A percentile compares a stretch with the other conserved stretches of the same genome.
These are phyloP conservation scores for Alopecurus myosuroides DNA, from an alignment of 176 grass and related monocot genomes.

Conservation along the genomic window DNA sequence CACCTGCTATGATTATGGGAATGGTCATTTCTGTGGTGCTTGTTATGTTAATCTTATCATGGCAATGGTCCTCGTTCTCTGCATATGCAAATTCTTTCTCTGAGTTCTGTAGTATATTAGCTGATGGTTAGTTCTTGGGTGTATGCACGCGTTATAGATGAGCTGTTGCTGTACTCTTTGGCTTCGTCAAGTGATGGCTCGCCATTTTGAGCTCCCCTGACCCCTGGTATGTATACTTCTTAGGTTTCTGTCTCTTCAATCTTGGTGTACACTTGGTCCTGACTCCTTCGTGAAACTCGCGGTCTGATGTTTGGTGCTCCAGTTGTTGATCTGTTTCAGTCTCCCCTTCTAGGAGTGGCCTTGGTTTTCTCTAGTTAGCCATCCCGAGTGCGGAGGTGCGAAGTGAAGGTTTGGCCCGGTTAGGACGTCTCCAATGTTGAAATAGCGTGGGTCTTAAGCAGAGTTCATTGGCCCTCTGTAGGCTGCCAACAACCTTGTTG, in stretches of 20 bases:
- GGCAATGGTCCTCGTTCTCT: neutral
- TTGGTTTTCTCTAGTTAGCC: neutral
- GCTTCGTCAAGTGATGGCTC: too few species aligned
- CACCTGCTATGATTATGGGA: neutral
- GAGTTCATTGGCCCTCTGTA: neutral
- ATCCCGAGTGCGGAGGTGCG: neutral
- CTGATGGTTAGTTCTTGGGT: neutral
- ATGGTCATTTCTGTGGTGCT: conserved; percentile 1
- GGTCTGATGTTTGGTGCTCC: neutral
- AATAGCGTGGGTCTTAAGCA: too few species aligned
- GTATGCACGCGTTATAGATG: too few species aligned
- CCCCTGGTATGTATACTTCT: too few species aligned
- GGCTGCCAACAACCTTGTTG: neutral
- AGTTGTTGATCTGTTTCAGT: neutral
- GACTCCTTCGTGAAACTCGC: neutral
- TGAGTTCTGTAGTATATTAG: neutral
- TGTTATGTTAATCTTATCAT: neutral
- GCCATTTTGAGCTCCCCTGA: too few species aligned
- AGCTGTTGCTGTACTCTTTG: too few species aligned
- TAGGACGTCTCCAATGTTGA: too few species aligned
- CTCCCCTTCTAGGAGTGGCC: neutral
- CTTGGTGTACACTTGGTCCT: neutral
- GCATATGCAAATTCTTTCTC: neutral
- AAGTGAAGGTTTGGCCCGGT: neutral
- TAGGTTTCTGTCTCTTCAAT: neutral